A percentile compares a stretch with the other conserved stretches of the same genome.
These are phyloP conservation scores for Coprinopsis sp. DNA, from an alignment of 768 basidiomycete genomes.

Conservation along the genomic window DNA sequence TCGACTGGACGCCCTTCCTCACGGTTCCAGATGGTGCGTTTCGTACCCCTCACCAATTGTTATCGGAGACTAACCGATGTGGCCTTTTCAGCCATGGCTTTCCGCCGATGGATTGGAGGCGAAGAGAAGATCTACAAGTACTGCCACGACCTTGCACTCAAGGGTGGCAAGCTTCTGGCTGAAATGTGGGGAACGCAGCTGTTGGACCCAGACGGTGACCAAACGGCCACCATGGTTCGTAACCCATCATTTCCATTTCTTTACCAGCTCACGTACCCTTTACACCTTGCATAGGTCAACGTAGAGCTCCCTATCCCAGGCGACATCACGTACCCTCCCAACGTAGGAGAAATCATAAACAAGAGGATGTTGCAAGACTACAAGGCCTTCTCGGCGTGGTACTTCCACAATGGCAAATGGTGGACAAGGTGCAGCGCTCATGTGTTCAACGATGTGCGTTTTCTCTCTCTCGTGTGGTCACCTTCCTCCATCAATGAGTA, in stretches of 20 bases:
- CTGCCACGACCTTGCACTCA: slow-evolving; percentile 61
- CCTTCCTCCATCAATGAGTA: background rate
- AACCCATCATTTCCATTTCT: background rate
- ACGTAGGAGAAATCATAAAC: slow-evolving; percentile 22
- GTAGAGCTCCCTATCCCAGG: slow-evolving; percentile 28
- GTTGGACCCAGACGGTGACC: slow-evolving; percentile 51
- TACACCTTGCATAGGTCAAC: slow-evolving; percentile 33
- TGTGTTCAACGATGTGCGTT: slow-evolving; percentile 34
- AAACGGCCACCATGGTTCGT: slow-evolving; percentile 68
- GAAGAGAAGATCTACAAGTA: slow-evolving; percentile 69
- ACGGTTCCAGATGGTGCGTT: slow-evolving; percentile 49
- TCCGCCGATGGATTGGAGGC: slow-evolving; percentile 71
- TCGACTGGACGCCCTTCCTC: slow-evolving; percentile 50
- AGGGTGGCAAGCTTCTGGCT: slow-evolving; percentile 59
- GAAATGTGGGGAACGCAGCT: slow-evolving; percentile 56
- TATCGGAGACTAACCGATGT: background rate
- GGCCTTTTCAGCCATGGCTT: slow-evolving; percentile 75
- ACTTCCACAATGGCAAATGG: slow-evolving; percentile 33
- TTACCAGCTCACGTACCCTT: too few species aligned
- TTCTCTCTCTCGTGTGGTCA: background rate
- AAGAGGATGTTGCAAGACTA: slow-evolving; percentile 24
- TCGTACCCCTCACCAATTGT: background rate
- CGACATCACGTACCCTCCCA: slow-evolving; percentile 12
- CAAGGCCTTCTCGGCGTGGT: slow-evolving; percentile 29
- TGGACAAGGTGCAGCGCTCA: slow-evolving; percentile 39